Percentiles rank a stretch among this genome's conserved stretches.
Evolutionary conservation across 169 alveolate species (phyloP).

Genomic region (Amoebophrya sp.): DNA sequence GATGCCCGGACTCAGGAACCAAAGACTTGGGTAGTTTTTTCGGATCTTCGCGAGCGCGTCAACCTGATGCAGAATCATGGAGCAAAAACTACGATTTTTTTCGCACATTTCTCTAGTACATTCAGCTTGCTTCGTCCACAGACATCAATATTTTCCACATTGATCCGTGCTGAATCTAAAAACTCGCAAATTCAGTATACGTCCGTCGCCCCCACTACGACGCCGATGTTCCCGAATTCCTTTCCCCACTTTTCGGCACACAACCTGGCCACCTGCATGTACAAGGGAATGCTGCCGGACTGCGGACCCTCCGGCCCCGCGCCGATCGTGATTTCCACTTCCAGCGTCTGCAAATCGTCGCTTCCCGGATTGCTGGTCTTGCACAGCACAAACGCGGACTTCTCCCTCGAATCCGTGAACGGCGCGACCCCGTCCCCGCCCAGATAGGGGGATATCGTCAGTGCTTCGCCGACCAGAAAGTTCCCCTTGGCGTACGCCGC

Average conservation of each 20-base stretch:
- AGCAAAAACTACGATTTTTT: too few relatives aligned
- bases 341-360: conserved; percentile 47
- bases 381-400: conserved; percentile 48
- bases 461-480: conserved; percentile 12
- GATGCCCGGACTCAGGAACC: conserved; percentile 57
- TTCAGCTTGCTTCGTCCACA: too few relatives aligned
- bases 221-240: conserved; percentile 37
- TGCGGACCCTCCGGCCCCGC: neutral
- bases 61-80: too few relatives aligned
- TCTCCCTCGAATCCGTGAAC: conserved; percentile 36
- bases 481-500: conserved; percentile 46
- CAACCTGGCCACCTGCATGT: conserved; percentile 39
- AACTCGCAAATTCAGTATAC: too few relatives aligned
- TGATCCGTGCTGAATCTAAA: too few relatives aligned
- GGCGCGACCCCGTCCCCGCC: conserved; percentile 51
- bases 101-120: too few relatives aligned
- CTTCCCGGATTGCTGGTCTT: conserved; percentile 53
- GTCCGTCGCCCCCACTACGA: conserved; percentile 56
- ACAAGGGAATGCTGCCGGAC: conserved; percentile 19
- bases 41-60: conserved; percentile 47
- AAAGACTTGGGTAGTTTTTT: conserved; percentile 38
- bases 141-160: too few relatives aligned
- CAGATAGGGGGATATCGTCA: conserved; percentile 50
- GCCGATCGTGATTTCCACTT: neutral
- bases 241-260: conserved; percentile 29